A percentile compares a stretch with the other conserved stretches of the same genome.
phyloP scores from a whole-genome alignment of 331 rosid species.

The Pyracantha coccinea region DNA sequence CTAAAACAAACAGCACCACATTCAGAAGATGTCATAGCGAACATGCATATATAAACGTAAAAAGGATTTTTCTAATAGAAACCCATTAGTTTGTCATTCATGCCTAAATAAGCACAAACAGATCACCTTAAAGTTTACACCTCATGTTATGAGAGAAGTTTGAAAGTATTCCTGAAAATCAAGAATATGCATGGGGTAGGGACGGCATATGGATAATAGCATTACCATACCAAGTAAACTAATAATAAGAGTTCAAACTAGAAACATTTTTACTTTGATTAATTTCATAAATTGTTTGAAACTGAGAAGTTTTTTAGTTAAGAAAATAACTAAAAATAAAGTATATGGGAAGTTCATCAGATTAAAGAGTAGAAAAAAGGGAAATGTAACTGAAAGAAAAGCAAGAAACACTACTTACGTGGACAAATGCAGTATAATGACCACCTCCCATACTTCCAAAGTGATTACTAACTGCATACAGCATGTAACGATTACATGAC shows the following conservation, averaged over 20 bases:
- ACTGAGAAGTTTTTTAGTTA: neutral
- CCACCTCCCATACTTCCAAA: conserved; percentile 99
- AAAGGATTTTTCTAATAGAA: too few species aligned
- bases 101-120: neutral
- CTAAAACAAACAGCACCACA: too few species aligned
- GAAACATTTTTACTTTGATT: too few species aligned
- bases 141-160: neutral
- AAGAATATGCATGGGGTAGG: neutral
- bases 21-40: too few species aligned
- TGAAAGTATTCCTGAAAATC: neutral
- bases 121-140: neutral
- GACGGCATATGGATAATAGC: neutral
- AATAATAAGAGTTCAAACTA: too few species aligned
- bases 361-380: neutral
- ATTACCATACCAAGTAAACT: neutral
- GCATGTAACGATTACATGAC: conserved; percentile 58
- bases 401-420: conserved; percentile 51
- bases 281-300: neutral
- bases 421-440: conserved; percentile 93
- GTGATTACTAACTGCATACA: conserved; percentile 90
- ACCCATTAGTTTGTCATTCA: neutral
- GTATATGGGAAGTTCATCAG: neutral
- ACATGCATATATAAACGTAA: too few species aligned
- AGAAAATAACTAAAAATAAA: neutral
- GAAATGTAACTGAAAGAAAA: neutral